These are phyloP conservation scores for Lichtheimia hyalospora DNA, from an alignment of 371 early-diverging fungal genomes.

Conservation along the genomic window DNA sequence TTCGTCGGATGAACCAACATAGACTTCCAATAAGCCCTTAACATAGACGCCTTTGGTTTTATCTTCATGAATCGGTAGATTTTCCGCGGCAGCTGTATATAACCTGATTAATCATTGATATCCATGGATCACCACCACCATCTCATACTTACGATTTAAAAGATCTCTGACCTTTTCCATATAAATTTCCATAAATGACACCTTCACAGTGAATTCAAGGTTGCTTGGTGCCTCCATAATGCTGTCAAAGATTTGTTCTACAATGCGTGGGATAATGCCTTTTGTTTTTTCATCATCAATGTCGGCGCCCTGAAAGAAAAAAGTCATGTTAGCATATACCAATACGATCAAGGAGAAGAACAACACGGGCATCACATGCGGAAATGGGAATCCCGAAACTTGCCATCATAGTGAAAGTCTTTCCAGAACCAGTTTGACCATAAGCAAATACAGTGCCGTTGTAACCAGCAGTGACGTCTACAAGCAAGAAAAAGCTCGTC, in stretches of 20 bases:
- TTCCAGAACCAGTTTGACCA: slow-evolving; percentile 97
- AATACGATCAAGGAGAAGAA: background rate
- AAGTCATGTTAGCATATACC: slow-evolving; percentile 32
- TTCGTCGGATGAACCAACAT: slow-evolving; percentile 89
- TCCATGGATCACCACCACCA: too few relatives aligned
- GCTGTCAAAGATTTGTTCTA: slow-evolving; percentile 85
- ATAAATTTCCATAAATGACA: slow-evolving; percentile 98
- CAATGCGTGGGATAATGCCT: slow-evolving; percentile 92
- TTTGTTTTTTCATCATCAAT: slow-evolving; percentile 85
- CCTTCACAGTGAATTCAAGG: slow-evolving; percentile 89
- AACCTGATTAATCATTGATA: background rate
- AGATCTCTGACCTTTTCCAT: slow-evolving; percentile 98
- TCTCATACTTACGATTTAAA: slow-evolving; percentile 78
- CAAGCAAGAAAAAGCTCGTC: too few relatives aligned
- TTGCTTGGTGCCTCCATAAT: slow-evolving; percentile 82
- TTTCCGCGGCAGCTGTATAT: slow-evolving; percentile 71
- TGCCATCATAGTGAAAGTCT: slow-evolving; percentile 99
- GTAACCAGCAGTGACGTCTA: slow-evolving; percentile 74
- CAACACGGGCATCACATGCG: background rate
- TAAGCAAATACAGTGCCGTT: slow-evolving; percentile 98
- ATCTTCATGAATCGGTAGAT: slow-evolving; percentile 94
- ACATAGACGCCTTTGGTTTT: slow-evolving; percentile 93
- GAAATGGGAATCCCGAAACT: background rate
- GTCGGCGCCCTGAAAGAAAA: slow-evolving; percentile 83
- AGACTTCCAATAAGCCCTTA: slow-evolving; percentile 91